Evolutionary conservation across 1,284 basidiomycete species (phyloP), one percentile per base, ranked within the genome.

Genomic region (Austroboletus sp.): DNA sequence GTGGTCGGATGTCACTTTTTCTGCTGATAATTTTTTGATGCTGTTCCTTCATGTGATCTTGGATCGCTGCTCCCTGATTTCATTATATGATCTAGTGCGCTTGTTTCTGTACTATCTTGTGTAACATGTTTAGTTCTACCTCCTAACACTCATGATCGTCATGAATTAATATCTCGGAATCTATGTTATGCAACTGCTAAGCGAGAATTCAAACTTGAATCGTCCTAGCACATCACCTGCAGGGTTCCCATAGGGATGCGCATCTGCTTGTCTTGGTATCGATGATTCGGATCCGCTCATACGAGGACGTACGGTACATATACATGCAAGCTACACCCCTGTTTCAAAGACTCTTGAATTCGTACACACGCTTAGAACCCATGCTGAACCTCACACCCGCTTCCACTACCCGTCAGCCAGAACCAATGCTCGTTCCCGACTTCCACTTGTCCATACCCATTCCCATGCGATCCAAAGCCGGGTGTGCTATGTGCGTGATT

Each of bases 361-460:
- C 8, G 9, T 13, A 16, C 15, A 6, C 15, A 1, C 15, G 34
- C n/a, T 39, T 21, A 59, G 25, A 43, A 48, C n/a, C 25, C 27
- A 3, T 21, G 26, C 12, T 45, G 29, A n/a, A 21, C 21, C 19
- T 19, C 48, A 9, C 46, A 41, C 4, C 46, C 44, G 8, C 51
- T 52, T 12, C 45, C 46, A 15, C 54, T 57, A 1, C 37, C 40
- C 2, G 47, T 40, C 12, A 58, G 40, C 57, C 57, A 58, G 35
- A 62, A 58, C 60, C 60, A 58, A 21, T 62, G 60, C 15, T 59
- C 45, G 16, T 55, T 53, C 1, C 38, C 39, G 1, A 9, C 27
- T 39, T 62, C 54, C 9, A 61, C 23, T n/a, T 58, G 58, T 10
- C 36, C 26, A 19, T 46, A 46, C 3, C 60, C 57, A 27, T 54